A percentile compares a stretch with the other conserved stretches of the same genome.
These are phyloP conservation scores for Globisporangium iwayamae DNA, from an alignment of 352 stramenopile species.

Conservation along the genomic window DNA sequence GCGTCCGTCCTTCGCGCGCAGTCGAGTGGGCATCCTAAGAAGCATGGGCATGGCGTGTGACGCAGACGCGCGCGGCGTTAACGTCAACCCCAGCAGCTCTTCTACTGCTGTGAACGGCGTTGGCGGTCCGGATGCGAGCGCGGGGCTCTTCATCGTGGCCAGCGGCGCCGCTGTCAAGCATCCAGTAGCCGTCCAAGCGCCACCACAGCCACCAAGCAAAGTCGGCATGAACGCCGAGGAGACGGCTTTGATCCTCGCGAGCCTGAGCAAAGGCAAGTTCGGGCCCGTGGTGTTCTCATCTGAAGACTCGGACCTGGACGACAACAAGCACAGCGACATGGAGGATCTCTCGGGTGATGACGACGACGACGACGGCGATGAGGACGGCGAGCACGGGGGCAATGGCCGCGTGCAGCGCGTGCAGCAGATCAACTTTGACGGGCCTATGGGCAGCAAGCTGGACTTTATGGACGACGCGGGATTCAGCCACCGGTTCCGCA, in stretches of 20 bases:
- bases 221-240: conserved; percentile 70
- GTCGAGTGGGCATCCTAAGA: conserved; percentile 4
- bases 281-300: conserved; percentile 8
- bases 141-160: conserved; percentile 8
- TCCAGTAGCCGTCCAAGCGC: background rate
- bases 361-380: conserved; percentile 31
- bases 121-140: background rate
- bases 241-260: conserved; percentile 85
- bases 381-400: conserved; percentile 22
- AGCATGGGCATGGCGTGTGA: conserved; percentile 72
- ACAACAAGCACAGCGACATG: conserved; percentile 54
- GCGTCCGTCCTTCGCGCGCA: conserved; percentile 1
- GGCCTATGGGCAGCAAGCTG: conserved; percentile 61
- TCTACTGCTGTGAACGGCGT: background rate
- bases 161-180: background rate
- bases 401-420: conserved; percentile 44
- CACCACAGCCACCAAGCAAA: background rate
- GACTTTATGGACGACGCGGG: conserved; percentile 73
- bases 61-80: conserved; percentile 31
- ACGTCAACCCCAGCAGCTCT: conserved; percentile 13
- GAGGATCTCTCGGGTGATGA: conserved; percentile 31
- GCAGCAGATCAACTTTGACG: conserved; percentile 76
- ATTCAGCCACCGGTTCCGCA: conserved; percentile 73
- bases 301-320: conserved; percentile 18
- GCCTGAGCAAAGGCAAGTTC: conserved; percentile 65